Evolutionary conservation across 352 stramenopile genomes (phyloP).

Genomic region (Phytophthora pinifolia): DNA sequence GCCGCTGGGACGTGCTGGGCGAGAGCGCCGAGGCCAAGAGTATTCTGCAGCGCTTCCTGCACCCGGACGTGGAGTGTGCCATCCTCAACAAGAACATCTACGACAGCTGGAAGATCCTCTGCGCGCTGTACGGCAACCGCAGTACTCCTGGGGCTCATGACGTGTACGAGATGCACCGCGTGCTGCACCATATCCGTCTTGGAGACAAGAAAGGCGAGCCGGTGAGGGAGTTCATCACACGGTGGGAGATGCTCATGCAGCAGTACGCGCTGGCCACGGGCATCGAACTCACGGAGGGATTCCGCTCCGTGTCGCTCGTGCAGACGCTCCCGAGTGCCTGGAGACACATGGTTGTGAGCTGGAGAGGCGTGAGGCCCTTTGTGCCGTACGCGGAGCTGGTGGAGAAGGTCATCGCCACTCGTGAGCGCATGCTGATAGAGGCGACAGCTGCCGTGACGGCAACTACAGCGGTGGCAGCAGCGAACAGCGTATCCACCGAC

Average conservation of each 20-base stretch:
- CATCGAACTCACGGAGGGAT: constrained; percentile 42
- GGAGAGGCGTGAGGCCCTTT: constrained; percentile 38
- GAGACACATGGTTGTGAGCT: constrained; percentile 29
- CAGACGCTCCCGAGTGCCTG: constrained; percentile 37
- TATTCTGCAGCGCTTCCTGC: constrained; percentile 47
- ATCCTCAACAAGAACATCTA: constrained; percentile 57
- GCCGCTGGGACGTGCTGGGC: constrained; percentile 37
- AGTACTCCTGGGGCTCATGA: constrained; percentile 32
- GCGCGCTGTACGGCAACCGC: constrained; percentile 41
- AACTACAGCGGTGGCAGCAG: background rate
- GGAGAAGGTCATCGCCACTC: constrained; percentile 32
- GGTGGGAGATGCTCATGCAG: constrained; percentile 42
- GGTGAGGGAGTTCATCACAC: constrained; percentile 37
- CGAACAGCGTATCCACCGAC: constrained; percentile 1
- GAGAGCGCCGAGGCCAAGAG: constrained; percentile 51
- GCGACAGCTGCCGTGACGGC: constrained; percentile 1
- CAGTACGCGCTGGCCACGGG: constrained; percentile 41
- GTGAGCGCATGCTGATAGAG: constrained; percentile 24
- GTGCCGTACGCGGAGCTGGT: constrained; percentile 46
- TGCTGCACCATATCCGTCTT: constrained; percentile 45
- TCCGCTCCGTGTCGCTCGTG: constrained; percentile 38
- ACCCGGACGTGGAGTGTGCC: constrained; percentile 44
- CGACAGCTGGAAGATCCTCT: constrained; percentile 50
- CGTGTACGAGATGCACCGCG: constrained; percentile 45
- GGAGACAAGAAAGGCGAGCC: constrained; percentile 45